Evolutionary conservation across 805 yeast species (phyloP).

Genomic region (Candida multigemmis): DNA sequence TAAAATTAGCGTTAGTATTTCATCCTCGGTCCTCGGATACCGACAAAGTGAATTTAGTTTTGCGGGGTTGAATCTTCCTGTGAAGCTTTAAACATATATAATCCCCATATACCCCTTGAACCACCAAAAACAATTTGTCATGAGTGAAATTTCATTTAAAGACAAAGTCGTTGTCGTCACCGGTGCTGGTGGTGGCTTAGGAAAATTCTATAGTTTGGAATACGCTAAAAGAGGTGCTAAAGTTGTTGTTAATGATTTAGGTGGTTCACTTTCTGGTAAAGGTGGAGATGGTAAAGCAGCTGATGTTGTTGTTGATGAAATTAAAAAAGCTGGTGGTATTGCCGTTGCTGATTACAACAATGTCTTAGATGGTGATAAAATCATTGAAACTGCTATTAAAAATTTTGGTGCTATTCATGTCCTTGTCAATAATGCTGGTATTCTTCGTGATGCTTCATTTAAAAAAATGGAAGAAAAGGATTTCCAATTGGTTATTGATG

Average conservation of each 20-base stretch:
- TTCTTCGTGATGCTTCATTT: slow-evolving; percentile 79
- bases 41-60: too few species aligned
- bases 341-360: slow-evolving; percentile 96
- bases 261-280: slow-evolving; percentile 72
- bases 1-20: too few species aligned
- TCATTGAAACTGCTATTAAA: slow-evolving; percentile 77
- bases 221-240: slow-evolving; percentile 89
- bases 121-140: too few species aligned
- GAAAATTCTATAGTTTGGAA: slow-evolving; percentile 78
- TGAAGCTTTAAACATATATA: too few species aligned
- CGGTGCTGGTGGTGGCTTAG: slow-evolving; percentile 98
- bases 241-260: slow-evolving; percentile 91
- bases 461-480: slow-evolving; percentile 79
- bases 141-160: slow-evolving; percentile 43
- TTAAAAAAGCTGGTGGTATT: slow-evolving; percentile 61
- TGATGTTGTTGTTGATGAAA: slow-evolving; percentile 82
- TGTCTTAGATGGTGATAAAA: slow-evolving; percentile 75
- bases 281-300: slow-evolving; percentile 71
- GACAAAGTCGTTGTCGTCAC: slow-evolving; percentile 88
- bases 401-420: slow-evolving; percentile 84
- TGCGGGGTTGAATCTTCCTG: too few species aligned
- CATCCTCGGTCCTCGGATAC: too few species aligned
- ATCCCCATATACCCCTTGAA: too few species aligned
- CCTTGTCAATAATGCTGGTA: slow-evolving; percentile 91
- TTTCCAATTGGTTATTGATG: slow-evolving; percentile 72